Evolutionary conservation across 2,329 filamentous ascomycete genomes (phyloP), one percentile per base, ranked within the genome.

Genomic region (Iodosphaeria phyllophila): DNA sequence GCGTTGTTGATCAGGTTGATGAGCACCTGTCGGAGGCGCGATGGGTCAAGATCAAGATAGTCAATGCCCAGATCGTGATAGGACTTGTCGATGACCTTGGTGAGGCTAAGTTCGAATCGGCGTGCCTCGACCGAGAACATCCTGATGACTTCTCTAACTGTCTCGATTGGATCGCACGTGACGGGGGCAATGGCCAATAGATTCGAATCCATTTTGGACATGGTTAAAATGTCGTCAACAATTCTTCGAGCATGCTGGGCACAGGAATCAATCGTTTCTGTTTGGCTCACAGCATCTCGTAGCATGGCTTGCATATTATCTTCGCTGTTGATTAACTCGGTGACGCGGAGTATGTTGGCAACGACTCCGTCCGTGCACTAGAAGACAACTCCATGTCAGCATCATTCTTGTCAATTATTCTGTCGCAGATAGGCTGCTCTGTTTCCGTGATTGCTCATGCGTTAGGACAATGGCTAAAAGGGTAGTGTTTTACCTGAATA

Each of bases 191-290:
- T 72, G 15, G 70, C 58, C 3, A 80, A 48, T 23, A 78, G 58
- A 23, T 69, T 69, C 2, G 70, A 74, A 39, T 79, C 74, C 12
- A 79, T 57, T 40, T 79, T 74, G 16, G 63, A 70, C 16, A 74
- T 50, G 2, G 68, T 74, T 12, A 74, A 44, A 19, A 74, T 65
- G 33, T 74, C 68, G 37, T 74, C 66, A 9, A 74, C 67, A 30
- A 74, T 74, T 6, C 67, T 57, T 48, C 76, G 76, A 44, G 83
- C 73, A 48, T 79, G 78, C 41, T 70, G 74, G 24, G 75, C 73
- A 43, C 78, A 86, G n/a, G 82, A 55, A 14, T 71, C 68, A 41
- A 84, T 83, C 1, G 76, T 83, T n/a, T n/a, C n/a, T n/a, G n/a
- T n/a, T n/a, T n/a, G n/a, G n/a, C n/a, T n/a, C n/a, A n/a, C n/a